These are phyloP conservation scores for Trichoderma reesei DNA, from an alignment of 495 filamentous ascomycete species.

Conservation along the genomic window DNA sequence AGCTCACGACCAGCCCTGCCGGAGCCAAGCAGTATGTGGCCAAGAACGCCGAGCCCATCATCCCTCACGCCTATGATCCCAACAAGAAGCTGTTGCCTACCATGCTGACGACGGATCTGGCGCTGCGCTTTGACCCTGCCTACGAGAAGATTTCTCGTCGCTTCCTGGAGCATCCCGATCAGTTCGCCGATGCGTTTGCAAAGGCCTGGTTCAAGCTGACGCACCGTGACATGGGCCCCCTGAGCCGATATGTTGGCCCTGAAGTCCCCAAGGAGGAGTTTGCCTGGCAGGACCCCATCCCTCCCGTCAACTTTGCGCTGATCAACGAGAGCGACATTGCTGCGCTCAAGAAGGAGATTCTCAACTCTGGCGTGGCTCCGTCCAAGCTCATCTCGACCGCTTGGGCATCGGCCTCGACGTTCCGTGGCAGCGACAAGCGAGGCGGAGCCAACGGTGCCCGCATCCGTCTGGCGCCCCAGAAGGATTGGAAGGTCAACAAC, in stretches of 20 bases:
- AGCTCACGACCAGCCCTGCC: conserved; percentile 59
- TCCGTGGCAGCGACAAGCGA: conserved; percentile 67
- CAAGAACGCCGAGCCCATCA: conserved; percentile 51
- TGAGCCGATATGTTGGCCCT: conserved; percentile 56
- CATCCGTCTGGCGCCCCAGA: conserved; percentile 60
- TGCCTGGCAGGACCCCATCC: conserved; percentile 58
- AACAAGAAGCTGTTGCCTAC: conserved; percentile 54
- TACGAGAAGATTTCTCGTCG: conserved; percentile 66
- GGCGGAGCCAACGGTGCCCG: conserved; percentile 67
- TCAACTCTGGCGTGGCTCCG: conserved; percentile 44
- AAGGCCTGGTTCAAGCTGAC: conserved; percentile 72
- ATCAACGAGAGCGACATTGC: conserved; percentile 49
- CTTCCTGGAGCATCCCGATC: conserved; percentile 53
- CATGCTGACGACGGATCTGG: conserved; percentile 63
- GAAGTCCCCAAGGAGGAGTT: conserved; percentile 54
- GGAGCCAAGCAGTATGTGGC: conserved; percentile 66
- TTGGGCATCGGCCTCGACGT: conserved; percentile 61
- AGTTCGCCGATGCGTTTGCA: conserved; percentile 55
- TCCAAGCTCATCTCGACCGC: conserved; percentile 50
- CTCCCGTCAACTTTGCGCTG: conserved; percentile 41
- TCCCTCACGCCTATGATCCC: conserved; percentile 57
- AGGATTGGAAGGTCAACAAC: conserved; percentile 60
- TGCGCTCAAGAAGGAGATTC: conserved; percentile 53
- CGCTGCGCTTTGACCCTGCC: conserved; percentile 56
- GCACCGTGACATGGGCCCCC: conserved; percentile 64